Conservation (phyloP, 1,284 basidiomycete genomes). For the Microstroma glucosiphilum region DNA sequence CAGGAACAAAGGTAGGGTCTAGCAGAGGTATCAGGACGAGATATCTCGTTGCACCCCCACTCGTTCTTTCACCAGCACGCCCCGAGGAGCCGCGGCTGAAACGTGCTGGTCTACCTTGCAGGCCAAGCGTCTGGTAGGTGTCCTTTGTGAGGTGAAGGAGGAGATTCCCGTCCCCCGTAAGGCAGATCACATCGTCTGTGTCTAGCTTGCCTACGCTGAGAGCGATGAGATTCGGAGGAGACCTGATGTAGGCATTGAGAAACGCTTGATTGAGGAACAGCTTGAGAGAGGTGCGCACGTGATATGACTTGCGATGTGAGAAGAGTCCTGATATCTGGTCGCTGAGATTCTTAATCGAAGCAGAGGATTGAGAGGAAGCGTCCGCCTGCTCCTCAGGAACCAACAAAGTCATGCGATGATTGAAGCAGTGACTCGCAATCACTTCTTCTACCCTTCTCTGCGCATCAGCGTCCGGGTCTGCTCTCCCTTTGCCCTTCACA, state of each 20-base stretch:
- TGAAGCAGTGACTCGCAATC: conserved; percentile 33
- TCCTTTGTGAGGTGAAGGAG: conserved; percentile 42
- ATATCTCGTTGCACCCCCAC: conserved; percentile 34
- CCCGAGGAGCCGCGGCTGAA: conserved; percentile 35
- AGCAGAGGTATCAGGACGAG: conserved; percentile 36
- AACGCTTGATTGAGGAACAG: conserved; percentile 43
- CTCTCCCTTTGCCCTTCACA: conserved; percentile 1
- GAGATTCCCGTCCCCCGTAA: conserved; percentile 43
- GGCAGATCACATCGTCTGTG: conserved; percentile 33
- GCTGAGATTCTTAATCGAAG: conserved; percentile 1
- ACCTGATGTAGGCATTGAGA: conserved; percentile 33
- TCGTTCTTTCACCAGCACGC: conserved; percentile 38
- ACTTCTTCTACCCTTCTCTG: conserved; percentile 7
- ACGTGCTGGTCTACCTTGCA: conserved; percentile 39
- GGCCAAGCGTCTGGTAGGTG: conserved; percentile 46
- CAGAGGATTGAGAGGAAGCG: not conserved
- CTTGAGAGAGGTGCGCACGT: conserved; percentile 21
- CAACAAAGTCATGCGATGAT: conserved; percentile 20
- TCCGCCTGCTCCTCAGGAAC: no score
- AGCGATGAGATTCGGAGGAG: conserved; percentile 22
- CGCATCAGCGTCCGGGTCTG: not conserved
- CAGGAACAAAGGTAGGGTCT: conserved; percentile 39
- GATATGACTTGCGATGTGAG: no score
- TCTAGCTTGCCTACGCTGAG: conserved; percentile 24
- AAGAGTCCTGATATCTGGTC: not conserved